Base-by-base conservation (phyloP, 177 flowering plant genomes). In the Vitis hybrid region DNA sequence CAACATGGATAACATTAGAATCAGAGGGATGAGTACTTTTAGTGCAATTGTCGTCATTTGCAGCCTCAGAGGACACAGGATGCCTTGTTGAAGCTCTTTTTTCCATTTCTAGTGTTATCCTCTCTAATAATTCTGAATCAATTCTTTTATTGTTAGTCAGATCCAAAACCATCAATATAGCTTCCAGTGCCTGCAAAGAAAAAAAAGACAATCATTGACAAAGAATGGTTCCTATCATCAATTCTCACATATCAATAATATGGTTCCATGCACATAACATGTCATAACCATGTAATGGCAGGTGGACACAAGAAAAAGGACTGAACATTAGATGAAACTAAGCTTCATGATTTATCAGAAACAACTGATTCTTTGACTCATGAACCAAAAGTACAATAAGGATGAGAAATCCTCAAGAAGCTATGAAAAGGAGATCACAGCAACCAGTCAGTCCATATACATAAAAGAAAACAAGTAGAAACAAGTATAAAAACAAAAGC, bases 131-230 rank as follows among this genome's bases (percentile, higher is more conserved):
- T 18, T 79, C 85, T 56, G 66, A 73, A 78, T 91, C 88, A 62
- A 84, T 65, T 85, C 89, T 80, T 81, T 91, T 93, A 73, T 79
- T 78, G 53, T 68, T 74, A 24, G 87, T 86, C 79, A 90, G 15
- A 61, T 87, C 86, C 67, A 91, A 74, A 27, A 93, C 92, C 88
- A 70, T 88, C 70, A 80, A 80, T 65, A 84, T 66, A 52, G 97
- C 98, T 80, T 96, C 92, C 73, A 96, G 62, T 60, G 95, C 98
- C 92, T 91, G 74, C 64, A 66, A 69, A 46, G 50, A 74, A 56
- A 60, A 67, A 58, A 4, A 20, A 48, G 30, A 27, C 30, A 27
- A 0, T 27, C 30, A 27, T 27, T 27, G 9, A 6, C 21, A 50
- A 21, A 3, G 17, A 60, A 14, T 63, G 41, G 24, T 53, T 9